Evolutionary conservation across 1,284 basidiomycete species (phyloP).

Genomic region (Rhizoctonia solani): DNA sequence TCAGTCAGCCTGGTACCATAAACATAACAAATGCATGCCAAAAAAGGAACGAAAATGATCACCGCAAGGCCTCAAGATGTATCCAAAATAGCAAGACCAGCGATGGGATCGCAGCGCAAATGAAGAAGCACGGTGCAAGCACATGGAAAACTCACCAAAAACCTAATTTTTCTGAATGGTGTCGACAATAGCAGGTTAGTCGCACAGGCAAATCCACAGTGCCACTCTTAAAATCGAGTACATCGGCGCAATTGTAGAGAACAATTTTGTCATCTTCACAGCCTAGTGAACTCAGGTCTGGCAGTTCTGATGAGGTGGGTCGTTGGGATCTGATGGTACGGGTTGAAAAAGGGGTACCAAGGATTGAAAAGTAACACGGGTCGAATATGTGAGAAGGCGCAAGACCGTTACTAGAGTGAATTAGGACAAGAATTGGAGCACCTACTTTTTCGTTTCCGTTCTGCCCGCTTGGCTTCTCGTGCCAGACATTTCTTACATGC

Average conservation of each 20-base stretch:
- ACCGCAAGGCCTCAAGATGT: too few species aligned
- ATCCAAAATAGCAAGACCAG: too few species aligned
- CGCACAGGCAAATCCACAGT: slow-evolving; percentile 89
- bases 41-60: too few species aligned
- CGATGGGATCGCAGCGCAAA: not conserved
- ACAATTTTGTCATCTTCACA: slow-evolving; percentile 68
- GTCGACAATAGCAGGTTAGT: slow-evolving; percentile 98
- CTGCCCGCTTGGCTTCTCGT: slow-evolving; percentile 88
- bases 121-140: not conserved
- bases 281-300: slow-evolving; percentile 1
- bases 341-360: too few species aligned
- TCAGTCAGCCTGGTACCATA: not conserved
- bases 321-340: slow-evolving; percentile 41
- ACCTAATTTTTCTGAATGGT: slow-evolving; percentile 96
- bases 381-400: too few species aligned
- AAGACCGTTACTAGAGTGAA: not conserved
- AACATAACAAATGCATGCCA: not conserved
- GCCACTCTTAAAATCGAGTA: slow-evolving; percentile 88
- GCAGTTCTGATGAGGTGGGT: slow-evolving; percentile 42
- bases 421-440: not conserved
- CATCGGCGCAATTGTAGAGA: slow-evolving; percentile 94
- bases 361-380: not conserved
- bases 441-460: slow-evolving; percentile 77
- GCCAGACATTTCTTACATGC: slow-evolving; percentile 84
- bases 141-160: slow-evolving; percentile 65